These are phyloP conservation scores for Gossypium stocksii DNA, from an alignment of 345 rosid species.

Conservation along the genomic window DNA sequence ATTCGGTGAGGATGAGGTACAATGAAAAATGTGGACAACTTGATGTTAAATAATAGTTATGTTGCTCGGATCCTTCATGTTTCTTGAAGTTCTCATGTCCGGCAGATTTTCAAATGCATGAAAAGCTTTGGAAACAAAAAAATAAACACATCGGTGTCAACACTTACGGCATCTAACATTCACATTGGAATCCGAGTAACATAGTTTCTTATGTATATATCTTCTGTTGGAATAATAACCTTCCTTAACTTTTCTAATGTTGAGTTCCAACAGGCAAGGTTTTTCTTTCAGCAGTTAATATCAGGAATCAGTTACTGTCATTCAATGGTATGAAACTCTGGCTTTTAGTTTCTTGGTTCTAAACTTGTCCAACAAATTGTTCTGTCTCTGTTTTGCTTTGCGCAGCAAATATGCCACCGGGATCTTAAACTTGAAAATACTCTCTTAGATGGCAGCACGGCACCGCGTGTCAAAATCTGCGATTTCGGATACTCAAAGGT, in stretches of 20 bases:
- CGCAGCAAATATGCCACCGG: constrained; percentile 62
- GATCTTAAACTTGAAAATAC: constrained; percentile 80
- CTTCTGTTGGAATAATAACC: not conserved
- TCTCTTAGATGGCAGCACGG: constrained; percentile 54
- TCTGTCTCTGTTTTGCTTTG: not conserved
- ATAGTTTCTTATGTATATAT: not conserved
- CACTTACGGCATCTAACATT: not conserved
- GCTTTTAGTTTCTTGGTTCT: not conserved
- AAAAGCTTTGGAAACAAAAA: no score
- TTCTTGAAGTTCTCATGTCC: not conserved
- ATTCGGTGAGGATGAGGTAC: constrained; percentile 68
- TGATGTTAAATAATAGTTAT: not conserved
- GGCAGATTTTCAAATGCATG: not conserved
- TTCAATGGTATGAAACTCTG: constrained; percentile 43
- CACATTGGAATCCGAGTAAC: not conserved
- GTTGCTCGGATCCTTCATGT: not conserved
- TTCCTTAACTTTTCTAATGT: not conserved
- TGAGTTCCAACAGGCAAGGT: constrained; percentile 49
- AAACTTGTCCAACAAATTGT: not conserved
- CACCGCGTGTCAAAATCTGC: constrained; percentile 64
- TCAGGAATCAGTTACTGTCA: constrained; percentile 76
- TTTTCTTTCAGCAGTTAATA: constrained; percentile 74
- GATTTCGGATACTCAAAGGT: constrained; percentile 72
- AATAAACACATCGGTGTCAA: no score
- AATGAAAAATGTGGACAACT: not conserved